Base-by-base conservation (phyloP, 1,284 basidiomycete genomes). In the Tremellales sp. region DNA sequence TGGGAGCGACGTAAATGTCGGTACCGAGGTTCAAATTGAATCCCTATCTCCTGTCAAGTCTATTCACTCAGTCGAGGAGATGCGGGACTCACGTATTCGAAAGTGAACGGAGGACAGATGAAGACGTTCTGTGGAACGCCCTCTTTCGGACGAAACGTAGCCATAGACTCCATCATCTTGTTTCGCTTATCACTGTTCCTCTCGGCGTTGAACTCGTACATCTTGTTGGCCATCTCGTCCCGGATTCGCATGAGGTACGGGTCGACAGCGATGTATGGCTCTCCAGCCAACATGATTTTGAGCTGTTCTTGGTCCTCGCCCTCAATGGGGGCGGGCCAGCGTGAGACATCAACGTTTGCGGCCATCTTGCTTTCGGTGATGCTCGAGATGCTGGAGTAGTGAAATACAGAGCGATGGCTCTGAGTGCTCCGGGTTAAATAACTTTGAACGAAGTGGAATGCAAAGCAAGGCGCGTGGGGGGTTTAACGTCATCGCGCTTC, bases 11-110 rank as follows among this genome's bases (percentile, higher is more conserved):
- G 45, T 63, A 69, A 11, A 68, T 58, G 33, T 70, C 68, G 35
- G 64, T 57, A 4, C 67, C 70, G 41, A 74, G 46, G 3, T 58
- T 61, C 21, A 74, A 59, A 50, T 73, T 73, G 55, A 70, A 73
- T 17, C 72, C 70, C 73, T 72, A 29, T 12, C 19, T 10, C 6
- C 23, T 8, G 23, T n/a, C 39, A 24, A 22, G 21, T 22, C 17
- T 24, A 10, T 40, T 22, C 13, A 15, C 4, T n/a, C 29, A 8
- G 29, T 33, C 15, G 23, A 21, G 39, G 5, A 40, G 5, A 21
- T 7, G 39, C 11, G n/a, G 21, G 7, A 65, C 67, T 56, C 48
- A 68, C 70, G 49, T 72, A 72, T 57, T 72, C 70, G 46, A 61
- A 68, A 29, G 58, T 60, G 31, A 68, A 65, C 3, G 62, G 62